Evolutionary conservation across 352 stramenopile genomes (phyloP), one percentile per base, ranked within the genome.

Genomic region (Globisporangium splendens): DNA sequence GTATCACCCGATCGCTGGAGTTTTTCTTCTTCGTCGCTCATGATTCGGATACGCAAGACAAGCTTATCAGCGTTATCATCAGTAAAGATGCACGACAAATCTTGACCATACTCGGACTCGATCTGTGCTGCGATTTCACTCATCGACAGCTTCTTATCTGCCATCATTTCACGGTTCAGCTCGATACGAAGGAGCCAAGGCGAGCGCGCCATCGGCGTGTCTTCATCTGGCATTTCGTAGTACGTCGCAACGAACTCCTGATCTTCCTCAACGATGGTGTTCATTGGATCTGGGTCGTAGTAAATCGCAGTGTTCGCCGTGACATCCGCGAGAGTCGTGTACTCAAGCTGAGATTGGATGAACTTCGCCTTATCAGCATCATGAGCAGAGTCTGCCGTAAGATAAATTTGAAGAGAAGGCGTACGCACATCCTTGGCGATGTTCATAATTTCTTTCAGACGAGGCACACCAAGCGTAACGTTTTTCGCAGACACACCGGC

Each of bases 381-480:
- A 41, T 95, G 79, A 3, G 79, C 81, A 54, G 88, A 93, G 56
- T 98, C 91, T 31, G 92, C 75, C 18, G 93, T 90, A 50, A 98
- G 72, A 65, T 96, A 98, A 50, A 99, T 97, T 59, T 96, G 97
- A 41, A 99, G 71, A 44, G 95, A 97, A 50, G 97, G 97, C 6
- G 97, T 99, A 65, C 98, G 98, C 33, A 98, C 93, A 39, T 97
- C 96, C 77, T 99, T 98, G 13, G 96, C 96, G 46, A 99, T 97
- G 65, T 99, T 99, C 70, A 99, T 98, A 63, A 99, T 98, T 86
- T 99, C 98, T 77, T 99, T 99, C 62, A 99, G 71, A 54, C 98
- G 92, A 53, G 98, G 98, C 46, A 99, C 97, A 86, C 98, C 98
- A 31, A 99, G 89, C 39, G 98, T 99, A 17, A 99, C 97, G 86